Conservation (phyloP, 495 filamentous ascomycete genomes). For the Annulohypoxylon stygium region DNA sequence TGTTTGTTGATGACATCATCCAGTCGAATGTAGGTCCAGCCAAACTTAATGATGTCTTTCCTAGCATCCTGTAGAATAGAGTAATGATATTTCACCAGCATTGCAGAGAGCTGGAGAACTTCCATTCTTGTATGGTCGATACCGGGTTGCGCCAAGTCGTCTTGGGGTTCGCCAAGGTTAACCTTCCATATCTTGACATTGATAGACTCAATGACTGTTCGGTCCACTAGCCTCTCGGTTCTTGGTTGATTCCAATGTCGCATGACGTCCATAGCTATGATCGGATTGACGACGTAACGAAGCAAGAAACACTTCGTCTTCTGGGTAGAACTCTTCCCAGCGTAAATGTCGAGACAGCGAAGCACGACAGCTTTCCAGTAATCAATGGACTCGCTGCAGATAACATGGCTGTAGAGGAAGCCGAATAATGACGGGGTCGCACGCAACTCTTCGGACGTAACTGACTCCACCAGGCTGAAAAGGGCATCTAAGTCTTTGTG, state of each 20-base stretch:
- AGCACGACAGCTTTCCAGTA: conserved; percentile 88
- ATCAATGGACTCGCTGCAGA: conserved; percentile 86
- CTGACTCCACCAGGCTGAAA: conserved; percentile 84
- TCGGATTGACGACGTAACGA: conserved; percentile 92
- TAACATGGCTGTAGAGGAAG: conserved; percentile 88
- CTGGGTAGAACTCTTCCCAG: conserved; percentile 79
- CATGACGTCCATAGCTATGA: conserved; percentile 96
- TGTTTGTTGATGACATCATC: conserved; percentile 99
- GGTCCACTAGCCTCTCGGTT: conserved; percentile 84
- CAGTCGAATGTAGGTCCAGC: conserved; percentile 96
- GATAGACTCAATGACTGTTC: conserved; percentile 88
- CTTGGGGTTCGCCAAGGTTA: conserved; percentile 82
- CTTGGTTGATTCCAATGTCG: conserved; percentile 70
- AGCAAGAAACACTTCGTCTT: conserved; percentile 94
- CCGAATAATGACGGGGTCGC: conserved; percentile 77
- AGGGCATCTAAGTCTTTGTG: conserved; percentile 87
- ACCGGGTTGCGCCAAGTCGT: conserved; percentile 86
- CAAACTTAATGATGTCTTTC: conserved; percentile 99
- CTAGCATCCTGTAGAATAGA: conserved; percentile 86
- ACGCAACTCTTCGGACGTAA: conserved; percentile 86
- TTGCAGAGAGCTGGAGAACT: conserved; percentile 89
- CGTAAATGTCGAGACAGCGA: conserved; percentile 89
- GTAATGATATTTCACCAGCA: conserved; percentile 94
- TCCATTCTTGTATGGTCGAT: conserved; percentile 98
- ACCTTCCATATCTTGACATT: conserved; percentile 95